Conservation (phyloP, 2,329 filamentous ascomycete species). For the Niveomyces coronatus region DNA sequence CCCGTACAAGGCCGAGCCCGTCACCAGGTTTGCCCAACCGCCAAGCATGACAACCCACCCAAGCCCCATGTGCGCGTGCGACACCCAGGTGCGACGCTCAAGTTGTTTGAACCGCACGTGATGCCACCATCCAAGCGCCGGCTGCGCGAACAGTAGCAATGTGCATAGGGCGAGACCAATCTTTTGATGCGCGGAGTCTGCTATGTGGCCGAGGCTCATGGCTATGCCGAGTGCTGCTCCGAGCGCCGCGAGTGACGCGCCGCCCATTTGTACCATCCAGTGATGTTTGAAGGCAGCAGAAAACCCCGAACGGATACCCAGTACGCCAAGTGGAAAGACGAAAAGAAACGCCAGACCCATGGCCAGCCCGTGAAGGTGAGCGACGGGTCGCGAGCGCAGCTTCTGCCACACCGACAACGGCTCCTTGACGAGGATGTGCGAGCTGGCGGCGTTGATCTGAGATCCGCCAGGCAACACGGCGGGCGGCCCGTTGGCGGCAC, state of each 20-base stretch:
- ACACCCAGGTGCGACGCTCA: slow-evolving; percentile 9
- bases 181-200: slow-evolving; percentile 6
- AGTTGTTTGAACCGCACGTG: slow-evolving; percentile 9
- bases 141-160: slow-evolving; percentile 2
- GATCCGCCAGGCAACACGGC: neutral
- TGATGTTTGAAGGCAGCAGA: slow-evolving; percentile 8
- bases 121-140: slow-evolving; percentile 7
- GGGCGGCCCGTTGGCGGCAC: slow-evolving; percentile 1
- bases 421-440: neutral
- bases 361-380: slow-evolving; percentile 8
- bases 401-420: neutral
- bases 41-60: slow-evolving; percentile 8
- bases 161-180: slow-evolving; percentile 4
- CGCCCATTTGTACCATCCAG: slow-evolving; percentile 7
- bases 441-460: neutral
- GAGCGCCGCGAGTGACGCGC: neutral
- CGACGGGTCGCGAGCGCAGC: slow-evolving; percentile 1
- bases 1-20: slow-evolving; percentile 5
- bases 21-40: slow-evolving; percentile 7
- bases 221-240: slow-evolving; percentile 6
- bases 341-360: slow-evolving; percentile 8
- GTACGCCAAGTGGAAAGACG: slow-evolving; percentile 8
- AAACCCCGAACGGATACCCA: slow-evolving; percentile 9
- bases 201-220: slow-evolving; percentile 6
- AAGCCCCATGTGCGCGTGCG: slow-evolving; percentile 8